Percentiles rank a stretch among this genome's conserved stretches.
These are phyloP conservation scores for Tetrapisispora phaffii DNA, from an alignment of 805 yeast genomes.

Conservation along the genomic window DNA sequence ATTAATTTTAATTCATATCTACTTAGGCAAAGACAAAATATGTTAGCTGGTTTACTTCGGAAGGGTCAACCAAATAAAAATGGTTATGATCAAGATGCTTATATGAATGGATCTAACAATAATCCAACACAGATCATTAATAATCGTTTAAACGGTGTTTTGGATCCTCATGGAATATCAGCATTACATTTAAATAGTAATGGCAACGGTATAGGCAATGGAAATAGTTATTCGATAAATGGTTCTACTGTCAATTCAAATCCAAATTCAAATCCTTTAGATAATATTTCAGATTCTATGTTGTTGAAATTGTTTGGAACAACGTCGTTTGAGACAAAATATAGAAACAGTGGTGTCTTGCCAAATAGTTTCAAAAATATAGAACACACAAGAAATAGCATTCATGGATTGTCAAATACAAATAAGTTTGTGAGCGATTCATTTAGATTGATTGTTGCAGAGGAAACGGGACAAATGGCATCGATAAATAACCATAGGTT, in stretches of 20 bases:
- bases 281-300: constrained; percentile 23
- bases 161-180: not conserved
- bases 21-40: not conserved
- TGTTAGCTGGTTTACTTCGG: constrained; percentile 3
- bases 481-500: constrained; percentile 29
- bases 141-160: not conserved
- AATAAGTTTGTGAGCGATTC: not conserved
- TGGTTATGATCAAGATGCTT: not conserved
- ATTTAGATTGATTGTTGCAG: constrained; percentile 30
- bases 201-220: not conserved
- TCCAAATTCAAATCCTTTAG: constrained; percentile 9
- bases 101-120: not conserved
- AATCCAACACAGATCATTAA: not conserved
- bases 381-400: not conserved
- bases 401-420: not conserved
- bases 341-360: not conserved
- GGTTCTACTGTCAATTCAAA: not conserved
- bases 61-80: not conserved
- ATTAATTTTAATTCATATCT: too few relatives aligned
- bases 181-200: not conserved
- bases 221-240: not conserved
- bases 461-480: constrained; percentile 32
- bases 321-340: constrained; percentile 5
- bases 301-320: constrained; percentile 23
- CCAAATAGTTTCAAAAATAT: not conserved